phyloP scores from a whole-genome alignment of 2,329 filamentous ascomycete species.

The Aspergillus persii region DNA sequence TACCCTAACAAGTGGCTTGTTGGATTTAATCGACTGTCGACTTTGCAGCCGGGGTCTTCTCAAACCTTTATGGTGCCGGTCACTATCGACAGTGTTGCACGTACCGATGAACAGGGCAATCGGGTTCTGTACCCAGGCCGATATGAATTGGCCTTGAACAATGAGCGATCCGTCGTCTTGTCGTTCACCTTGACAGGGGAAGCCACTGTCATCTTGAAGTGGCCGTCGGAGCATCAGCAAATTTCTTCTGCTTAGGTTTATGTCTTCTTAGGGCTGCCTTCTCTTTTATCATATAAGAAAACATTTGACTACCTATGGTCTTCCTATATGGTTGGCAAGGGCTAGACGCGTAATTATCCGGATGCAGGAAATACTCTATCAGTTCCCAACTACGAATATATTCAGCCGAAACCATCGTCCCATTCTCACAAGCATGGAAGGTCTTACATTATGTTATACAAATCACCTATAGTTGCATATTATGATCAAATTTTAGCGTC shows the following conservation, averaged over 20 bases:
- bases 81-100: constrained; percentile 38
- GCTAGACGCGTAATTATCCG: no score
- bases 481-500: no score
- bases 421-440: no score
- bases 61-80: constrained; percentile 34
- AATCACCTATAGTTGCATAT: no score
- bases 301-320: no score
- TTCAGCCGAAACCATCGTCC: no score
- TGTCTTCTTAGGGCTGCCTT: no score
- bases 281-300: no score
- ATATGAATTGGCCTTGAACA: constrained; percentile 43
- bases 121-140: constrained; percentile 42
- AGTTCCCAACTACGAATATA: no score
- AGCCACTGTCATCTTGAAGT: constrained; percentile 31
- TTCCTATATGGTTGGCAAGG: no score
- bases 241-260: not conserved
- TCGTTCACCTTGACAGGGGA: constrained; percentile 35
- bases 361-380: no score
- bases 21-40: constrained; percentile 36
- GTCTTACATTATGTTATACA: no score
- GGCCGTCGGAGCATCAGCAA: constrained; percentile 30
- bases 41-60: constrained; percentile 22
- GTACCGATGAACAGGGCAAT: constrained; percentile 39
- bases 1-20: constrained; percentile 45
- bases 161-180: constrained; percentile 35